Evolutionary conservation across 2,329 filamentous ascomycete species (phyloP).

Genomic region (Diplodia sapinea): DNA sequence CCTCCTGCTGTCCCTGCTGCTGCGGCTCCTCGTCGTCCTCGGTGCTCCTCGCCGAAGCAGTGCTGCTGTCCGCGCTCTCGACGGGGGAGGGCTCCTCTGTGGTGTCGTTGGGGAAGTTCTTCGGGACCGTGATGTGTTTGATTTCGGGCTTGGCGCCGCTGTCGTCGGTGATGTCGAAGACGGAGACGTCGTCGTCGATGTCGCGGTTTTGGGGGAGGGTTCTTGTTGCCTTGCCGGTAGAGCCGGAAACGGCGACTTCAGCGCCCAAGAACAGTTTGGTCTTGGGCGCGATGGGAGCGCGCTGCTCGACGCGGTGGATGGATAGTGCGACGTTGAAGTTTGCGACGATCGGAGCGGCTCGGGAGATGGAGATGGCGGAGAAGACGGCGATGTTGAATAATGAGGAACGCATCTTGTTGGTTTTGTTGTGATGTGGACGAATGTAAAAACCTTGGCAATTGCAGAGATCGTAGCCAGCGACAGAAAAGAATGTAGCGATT

Average conservation of each 20-base stretch:
- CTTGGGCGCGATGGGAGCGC: background rate
- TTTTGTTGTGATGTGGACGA: background rate
- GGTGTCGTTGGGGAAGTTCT: background rate
- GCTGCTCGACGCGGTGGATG: background rate
- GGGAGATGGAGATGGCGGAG: constrained; percentile 1
- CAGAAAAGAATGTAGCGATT: background rate
- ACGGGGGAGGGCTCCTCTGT: background rate
- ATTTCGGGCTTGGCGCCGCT: background rate
- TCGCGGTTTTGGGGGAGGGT: background rate
- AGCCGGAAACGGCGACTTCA: background rate
- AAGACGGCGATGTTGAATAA: background rate
- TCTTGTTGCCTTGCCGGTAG: background rate
- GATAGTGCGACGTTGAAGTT: background rate
- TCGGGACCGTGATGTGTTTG: constrained; percentile 3
- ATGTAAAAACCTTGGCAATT: background rate
- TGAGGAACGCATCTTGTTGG: constrained; percentile 2
- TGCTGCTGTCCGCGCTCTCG: background rate
- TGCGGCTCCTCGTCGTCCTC: no score
- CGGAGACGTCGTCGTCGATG: background rate
- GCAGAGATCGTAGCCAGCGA: background rate
- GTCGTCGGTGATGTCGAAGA: constrained; percentile 9
- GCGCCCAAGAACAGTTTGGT: background rate
- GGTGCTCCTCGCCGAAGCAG: background rate
- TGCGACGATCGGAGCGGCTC: background rate
- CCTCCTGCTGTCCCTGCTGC: background rate